phyloP scores from a whole-genome alignment of 352 stramenopile genomes.

The Phytophthora foliorum region DNA sequence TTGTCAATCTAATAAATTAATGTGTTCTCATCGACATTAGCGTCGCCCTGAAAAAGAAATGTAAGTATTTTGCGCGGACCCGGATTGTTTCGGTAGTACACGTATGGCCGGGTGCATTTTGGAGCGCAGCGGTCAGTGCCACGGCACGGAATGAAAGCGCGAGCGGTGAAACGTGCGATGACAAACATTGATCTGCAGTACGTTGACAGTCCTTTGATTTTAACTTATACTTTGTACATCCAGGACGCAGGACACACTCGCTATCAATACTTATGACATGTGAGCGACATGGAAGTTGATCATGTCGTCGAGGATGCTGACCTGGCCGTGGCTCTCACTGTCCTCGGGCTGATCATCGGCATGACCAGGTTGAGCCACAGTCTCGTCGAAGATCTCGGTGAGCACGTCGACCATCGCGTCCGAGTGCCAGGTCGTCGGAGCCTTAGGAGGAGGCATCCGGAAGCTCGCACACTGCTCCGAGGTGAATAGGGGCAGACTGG shows the following conservation, averaged over 20 bases:
- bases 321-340: constrained; percentile 11
- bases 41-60: constrained; percentile 7
- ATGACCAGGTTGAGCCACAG: constrained; percentile 21
- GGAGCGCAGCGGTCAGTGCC: constrained; percentile 6
- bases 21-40: constrained; percentile 11
- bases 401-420: constrained; percentile 42
- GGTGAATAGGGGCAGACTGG: constrained; percentile 17
- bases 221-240: constrained; percentile 34
- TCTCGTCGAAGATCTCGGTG: constrained; percentile 51
- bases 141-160: constrained; percentile 22
- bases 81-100: constrained; percentile 17
- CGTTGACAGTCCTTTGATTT: constrained; percentile 5
- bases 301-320: constrained; percentile 59
- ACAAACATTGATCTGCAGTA: constrained; percentile 18
- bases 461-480: constrained; percentile 13
- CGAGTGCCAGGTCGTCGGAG: constrained; percentile 30
- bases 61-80: too few species aligned
- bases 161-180: constrained; percentile 24
- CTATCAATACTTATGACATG: constrained; percentile 33
- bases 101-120: constrained; percentile 8
- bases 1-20: constrained; percentile 34
- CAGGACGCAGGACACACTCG: constrained; percentile 7
- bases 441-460: constrained; percentile 12
- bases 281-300: constrained; percentile 60
- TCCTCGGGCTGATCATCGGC: constrained; percentile 14